Evolutionary conservation across 106 monocot species (phyloP), one percentile per base, ranked within the genome.

Genomic region (Dioscorea alata): DNA sequence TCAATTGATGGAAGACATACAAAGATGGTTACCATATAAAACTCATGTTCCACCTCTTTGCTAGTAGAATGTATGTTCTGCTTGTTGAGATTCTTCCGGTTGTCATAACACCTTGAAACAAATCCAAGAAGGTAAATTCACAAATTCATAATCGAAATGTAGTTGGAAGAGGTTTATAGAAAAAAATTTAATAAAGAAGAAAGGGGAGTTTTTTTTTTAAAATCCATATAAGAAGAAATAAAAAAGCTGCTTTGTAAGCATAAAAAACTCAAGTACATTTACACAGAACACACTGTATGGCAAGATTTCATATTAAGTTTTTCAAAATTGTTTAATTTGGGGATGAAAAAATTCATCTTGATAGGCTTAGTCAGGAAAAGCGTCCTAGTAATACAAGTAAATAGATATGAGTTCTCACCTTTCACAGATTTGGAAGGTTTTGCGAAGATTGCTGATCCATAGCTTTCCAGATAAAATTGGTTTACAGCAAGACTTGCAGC

Each of bases 61-160:
- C 51, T 56, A 56, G 52, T 53, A 66, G 82, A 76, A 59, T 89
- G 89, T 22, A 73, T 79, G 28, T 89, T 79, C 70, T 79, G 81
- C 53, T 58, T 56, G 22, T 72, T 57, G 50, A 71, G 79, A 13
- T 82, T 82, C 59, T 73, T 76, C 51, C 80, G 76, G 6, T 64
- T 69, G n/a, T 21, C 16, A 57, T 79, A 66, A 69, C 89, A 89
- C 63, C 89, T 89, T 68, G 32, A 63, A 60, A 32, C 14, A 14
- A 51, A 49, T 59, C 28, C 6, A 20, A 60, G 25, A 65, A 42
- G 22, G 50, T 10, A 8, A 28, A 54, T 3, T 4, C 54, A 54
- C 18, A 16, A 54, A 54, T 2, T 54, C 54, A 54, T 54, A 5
- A 54, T 54, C 5, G 28, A 28, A 28, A 28, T 28, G 2, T 28